These are phyloP conservation scores for Talinum fruticosum DNA, from an alignment of 148 eudicot genomes.

Conservation along the genomic window DNA sequence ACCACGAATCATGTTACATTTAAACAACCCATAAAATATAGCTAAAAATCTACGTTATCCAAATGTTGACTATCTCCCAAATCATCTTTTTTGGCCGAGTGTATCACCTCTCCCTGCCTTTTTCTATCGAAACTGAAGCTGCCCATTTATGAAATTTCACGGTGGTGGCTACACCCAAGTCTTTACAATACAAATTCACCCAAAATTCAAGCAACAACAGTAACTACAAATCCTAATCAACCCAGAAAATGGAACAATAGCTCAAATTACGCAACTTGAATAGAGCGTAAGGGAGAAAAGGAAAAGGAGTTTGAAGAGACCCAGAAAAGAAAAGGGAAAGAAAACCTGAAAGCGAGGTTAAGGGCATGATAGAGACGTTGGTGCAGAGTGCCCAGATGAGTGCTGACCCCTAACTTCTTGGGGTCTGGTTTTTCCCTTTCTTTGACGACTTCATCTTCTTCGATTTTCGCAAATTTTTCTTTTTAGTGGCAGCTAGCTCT, in stretches of 20 bases:
- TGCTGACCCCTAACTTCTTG: constrained; percentile 20
- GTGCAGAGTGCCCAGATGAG: constrained; percentile 50
- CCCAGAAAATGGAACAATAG: not conserved
- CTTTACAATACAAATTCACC: not conserved
- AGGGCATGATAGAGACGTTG: constrained; percentile 69
- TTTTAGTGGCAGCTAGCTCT: not conserved
- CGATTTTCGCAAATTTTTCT: not conserved
- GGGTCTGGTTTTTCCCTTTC: constrained; percentile 23
- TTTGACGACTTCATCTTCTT: constrained; percentile 17
- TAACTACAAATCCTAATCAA: not conserved
- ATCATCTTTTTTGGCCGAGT: not conserved
- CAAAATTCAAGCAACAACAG: not conserved
- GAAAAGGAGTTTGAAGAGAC: no score
- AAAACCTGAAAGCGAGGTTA: constrained; percentile 52
- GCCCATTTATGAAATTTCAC: not conserved
- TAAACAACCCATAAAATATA: not conserved
- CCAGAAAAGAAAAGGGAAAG: not conserved
- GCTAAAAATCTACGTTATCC: not conserved
- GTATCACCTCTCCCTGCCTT: not conserved
- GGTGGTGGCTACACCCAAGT: not conserved
- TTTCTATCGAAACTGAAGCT: not conserved
- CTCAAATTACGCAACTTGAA: not conserved
- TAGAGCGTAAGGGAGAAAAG: not conserved
- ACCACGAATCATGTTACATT: not conserved
- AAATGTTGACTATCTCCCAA: not conserved